Conservation (phyloP, 2,329 filamentous ascomycete species). For the Cercospora sp. region DNA sequence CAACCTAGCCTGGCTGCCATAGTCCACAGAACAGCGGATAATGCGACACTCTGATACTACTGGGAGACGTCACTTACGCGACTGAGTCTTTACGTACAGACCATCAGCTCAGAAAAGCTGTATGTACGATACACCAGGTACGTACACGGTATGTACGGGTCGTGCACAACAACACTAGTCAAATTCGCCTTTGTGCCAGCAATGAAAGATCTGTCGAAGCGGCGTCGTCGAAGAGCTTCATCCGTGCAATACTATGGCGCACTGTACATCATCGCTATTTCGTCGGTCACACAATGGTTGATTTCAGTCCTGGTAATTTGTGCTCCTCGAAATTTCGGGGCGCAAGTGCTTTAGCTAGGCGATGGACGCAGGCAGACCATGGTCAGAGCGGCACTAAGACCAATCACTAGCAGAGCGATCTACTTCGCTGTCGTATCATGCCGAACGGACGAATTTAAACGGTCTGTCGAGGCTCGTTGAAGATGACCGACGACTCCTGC, state of each 20-base stretch:
- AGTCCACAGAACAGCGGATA: too few relatives aligned
- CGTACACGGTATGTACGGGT: too few relatives aligned
- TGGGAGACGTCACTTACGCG: too few relatives aligned
- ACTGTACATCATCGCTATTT: background rate
- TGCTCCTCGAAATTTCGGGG: background rate
- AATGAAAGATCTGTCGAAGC: background rate
- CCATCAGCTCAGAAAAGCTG: too few relatives aligned
- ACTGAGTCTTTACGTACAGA: too few relatives aligned
- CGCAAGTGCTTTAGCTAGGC: background rate
- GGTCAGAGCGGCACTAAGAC: background rate
- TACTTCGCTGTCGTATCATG: background rate
- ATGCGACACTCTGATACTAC: too few relatives aligned
- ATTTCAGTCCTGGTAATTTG: background rate
- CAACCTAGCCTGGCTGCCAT: too few relatives aligned
- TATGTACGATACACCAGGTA: too few relatives aligned
- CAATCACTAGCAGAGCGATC: background rate
- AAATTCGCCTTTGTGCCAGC: background rate
- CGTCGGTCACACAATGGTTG: background rate
- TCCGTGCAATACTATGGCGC: background rate
- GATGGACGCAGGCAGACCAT: background rate
- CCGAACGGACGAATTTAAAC: background rate
- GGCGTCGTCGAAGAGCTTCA: background rate
- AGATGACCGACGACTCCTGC: background rate
- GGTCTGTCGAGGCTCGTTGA: background rate
- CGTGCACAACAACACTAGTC: too few relatives aligned